Percentiles rank a stretch among this genome's conserved stretches.
Conservation (phyloP, 2,329 filamentous ascomycete genomes). For the Paraconiothyrium sp. region DNA sequence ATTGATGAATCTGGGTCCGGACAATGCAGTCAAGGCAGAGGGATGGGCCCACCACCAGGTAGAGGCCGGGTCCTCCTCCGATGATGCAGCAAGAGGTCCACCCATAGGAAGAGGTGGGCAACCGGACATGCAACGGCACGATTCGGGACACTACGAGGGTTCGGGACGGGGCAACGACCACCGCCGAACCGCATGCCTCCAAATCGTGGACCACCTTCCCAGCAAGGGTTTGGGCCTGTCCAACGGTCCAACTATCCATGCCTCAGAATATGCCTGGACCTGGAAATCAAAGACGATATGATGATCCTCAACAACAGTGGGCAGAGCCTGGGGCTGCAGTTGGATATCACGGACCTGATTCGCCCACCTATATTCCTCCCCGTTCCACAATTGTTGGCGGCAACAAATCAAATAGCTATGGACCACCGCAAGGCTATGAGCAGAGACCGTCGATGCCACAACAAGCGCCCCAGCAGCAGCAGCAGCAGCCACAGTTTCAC, state of each 20-base stretch:
- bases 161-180: slow-evolving; percentile 33
- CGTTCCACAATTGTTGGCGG: slow-evolving; percentile 50
- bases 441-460: slow-evolving; percentile 44
- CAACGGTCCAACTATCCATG: slow-evolving; percentile 52
- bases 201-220: slow-evolving; percentile 40
- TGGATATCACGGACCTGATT: slow-evolving; percentile 49
- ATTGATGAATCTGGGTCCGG: slow-evolving; percentile 42
- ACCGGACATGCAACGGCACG: slow-evolving; percentile 39
- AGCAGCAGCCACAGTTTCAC: slow-evolving; percentile 27
- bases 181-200: slow-evolving; percentile 36
- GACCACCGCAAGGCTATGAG: slow-evolving; percentile 30
- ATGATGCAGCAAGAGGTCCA: slow-evolving; percentile 34
- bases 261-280: slow-evolving; percentile 40
- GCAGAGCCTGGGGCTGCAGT: slow-evolving; percentile 44
- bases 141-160: slow-evolving; percentile 48
- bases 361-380: slow-evolving; percentile 45
- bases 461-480: slow-evolving; percentile 31
- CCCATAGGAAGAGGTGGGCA: slow-evolving; percentile 31
- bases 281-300: slow-evolving; percentile 25
- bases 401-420: slow-evolving; percentile 32
- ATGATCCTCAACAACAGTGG: slow-evolving; percentile 42
- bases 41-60: slow-evolving; percentile 30
- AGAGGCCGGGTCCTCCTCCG: slow-evolving; percentile 34
- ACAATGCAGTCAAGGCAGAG: slow-evolving; percentile 28
- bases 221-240: slow-evolving; percentile 39